Base-by-base conservation (phyloP, 352 stramenopile genomes). In the Phytophthora kernoviae region DNA sequence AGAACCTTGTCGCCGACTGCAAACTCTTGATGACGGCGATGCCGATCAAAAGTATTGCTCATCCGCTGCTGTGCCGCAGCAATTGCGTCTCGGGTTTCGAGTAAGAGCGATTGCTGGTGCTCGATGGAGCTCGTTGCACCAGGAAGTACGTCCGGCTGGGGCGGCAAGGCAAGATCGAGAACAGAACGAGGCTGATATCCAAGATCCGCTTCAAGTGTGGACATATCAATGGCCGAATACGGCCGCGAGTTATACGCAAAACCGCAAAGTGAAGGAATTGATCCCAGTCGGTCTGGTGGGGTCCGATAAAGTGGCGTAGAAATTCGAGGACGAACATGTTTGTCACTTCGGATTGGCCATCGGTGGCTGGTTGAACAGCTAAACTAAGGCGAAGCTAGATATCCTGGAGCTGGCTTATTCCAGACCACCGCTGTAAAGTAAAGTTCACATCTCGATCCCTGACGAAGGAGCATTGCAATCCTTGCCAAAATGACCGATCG, bases 241-340 rank as follows among this genome's bases (percentile, higher is more conserved):
- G 20, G 36, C 2, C 37, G 24, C 18, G 45, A 43, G n/a, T 56
- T 62, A 12, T 62, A 62, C 0, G 54, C 36, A 22, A 62, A 56
- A 8, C 56, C 54, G 1, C 11, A 9, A 24, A 62, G 5, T 10
- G 45, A 45, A 62, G 20, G 32, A 55, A 45, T 4, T 2, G 1
- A 0, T 65, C 33, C 20, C 47, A 58, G 36, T 65, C 20, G 2
- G 32, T 42, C 14, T 61, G 33, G n/a, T 34, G 24, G 2, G 53
- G 42, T 17, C 40, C 33, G 39, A 64, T 27, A 11, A 48, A 53
- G 6, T 58, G 22, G 22, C 56, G 43, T 0, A 61, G 32, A 22
- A 42, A 54, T 32, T 54, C 34, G 14, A 54, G 32, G 27, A 54
- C 33, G 20, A 54, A 61, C 18, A 54, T 54, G 54, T 42, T 60